Base-by-base conservation (phyloP, 2,329 filamentous ascomycete species). In the Bipolaris sorokiniana region DNA sequence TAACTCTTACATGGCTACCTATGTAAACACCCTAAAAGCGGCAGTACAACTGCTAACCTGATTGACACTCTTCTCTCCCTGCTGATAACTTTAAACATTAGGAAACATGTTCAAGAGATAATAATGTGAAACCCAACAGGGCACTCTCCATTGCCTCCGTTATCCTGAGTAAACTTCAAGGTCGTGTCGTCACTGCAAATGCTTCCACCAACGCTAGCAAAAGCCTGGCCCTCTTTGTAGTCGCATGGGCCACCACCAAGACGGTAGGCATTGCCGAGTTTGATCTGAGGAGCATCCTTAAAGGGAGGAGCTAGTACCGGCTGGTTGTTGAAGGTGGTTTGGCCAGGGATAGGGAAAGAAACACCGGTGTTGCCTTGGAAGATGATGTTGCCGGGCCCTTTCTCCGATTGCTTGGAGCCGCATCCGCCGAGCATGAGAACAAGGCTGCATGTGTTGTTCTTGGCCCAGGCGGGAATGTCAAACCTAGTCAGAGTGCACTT, bases 241-340 rank as follows among this genome's bases (percentile, higher is more conserved):
- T 64, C 62, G 51, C 62, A 64, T 16, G 62, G 62, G 7, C 62
- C 62, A 15, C 62, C 62, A 34, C 62, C 62, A 18, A 64, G 56
- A 46, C 62, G 59, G 26, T 64, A 64, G 1, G 62, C 62, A 15
- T 62, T 56, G n/a, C 59, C 59, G 13, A 60, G 38, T n/a, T 58
- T 54, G 40, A 64, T 61, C 11, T 56, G 0, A 2, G 62, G 62
- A 15, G 62, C 59, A 51, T 64, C 62, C 11, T 48, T 51, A 31
- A 64, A 64, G 9, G 62, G 62, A n/a, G 59, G 48, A 23, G 26
- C 34, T 1, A 64, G 54, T 13, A 52, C 51, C 3, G 62, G 62
- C 44, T 64, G 59, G 47, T 64, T 64, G 48, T 48, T 50, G 34
- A 37, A 64, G 9, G 62, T 64, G 5, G 62, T 64, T 26, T 64